A percentile compares a stretch with the other conserved stretches of the same genome.
These are phyloP conservation scores for Sutorius eximius DNA, from an alignment of 1,284 basidiomycete species.

Conservation along the genomic window DNA sequence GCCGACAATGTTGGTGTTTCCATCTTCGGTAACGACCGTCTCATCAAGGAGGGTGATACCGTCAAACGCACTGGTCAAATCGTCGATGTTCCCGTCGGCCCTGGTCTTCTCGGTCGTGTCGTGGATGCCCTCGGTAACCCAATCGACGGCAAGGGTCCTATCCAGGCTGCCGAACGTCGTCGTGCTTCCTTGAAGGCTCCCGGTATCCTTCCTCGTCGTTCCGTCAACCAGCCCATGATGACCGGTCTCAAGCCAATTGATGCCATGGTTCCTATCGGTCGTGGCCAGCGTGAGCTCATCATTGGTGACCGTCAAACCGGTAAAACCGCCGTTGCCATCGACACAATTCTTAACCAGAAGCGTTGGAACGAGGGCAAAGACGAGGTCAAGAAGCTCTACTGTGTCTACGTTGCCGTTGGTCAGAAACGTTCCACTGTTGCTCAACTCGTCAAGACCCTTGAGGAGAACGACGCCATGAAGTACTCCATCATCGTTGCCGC, in stretches of 20 bases:
- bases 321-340: conserved; percentile 98
- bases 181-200: conserved; percentile 98
- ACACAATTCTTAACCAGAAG: conserved; percentile 99
- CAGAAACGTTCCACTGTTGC: conserved; percentile 99
- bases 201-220: conserved; percentile 97
- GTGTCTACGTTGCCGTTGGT: conserved; percentile 98
- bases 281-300: conserved; percentile 99
- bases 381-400: conserved; percentile 98
- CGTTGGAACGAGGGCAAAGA: conserved; percentile 98
- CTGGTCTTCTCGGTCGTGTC: conserved; percentile 94
- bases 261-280: conserved; percentile 99
- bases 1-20: conserved; percentile 99
- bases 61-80: conserved; percentile 99
- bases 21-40: conserved; percentile 99
- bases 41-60: conserved; percentile 99
- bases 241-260: conserved; percentile 99
- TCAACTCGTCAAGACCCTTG: conserved; percentile 98
- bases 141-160: conserved; percentile 99
- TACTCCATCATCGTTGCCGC: conserved; percentile 99
- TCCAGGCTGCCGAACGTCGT: conserved; percentile 89
- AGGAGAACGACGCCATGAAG: conserved; percentile 99
- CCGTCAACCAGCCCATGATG: conserved; percentile 99
- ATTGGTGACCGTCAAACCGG: conserved; percentile 99
- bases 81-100: conserved; percentile 98
- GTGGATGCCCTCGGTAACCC: conserved; percentile 99